phyloP scores from a whole-genome alignment of 306 rosid genomes.

The Mimosa pudica region DNA sequence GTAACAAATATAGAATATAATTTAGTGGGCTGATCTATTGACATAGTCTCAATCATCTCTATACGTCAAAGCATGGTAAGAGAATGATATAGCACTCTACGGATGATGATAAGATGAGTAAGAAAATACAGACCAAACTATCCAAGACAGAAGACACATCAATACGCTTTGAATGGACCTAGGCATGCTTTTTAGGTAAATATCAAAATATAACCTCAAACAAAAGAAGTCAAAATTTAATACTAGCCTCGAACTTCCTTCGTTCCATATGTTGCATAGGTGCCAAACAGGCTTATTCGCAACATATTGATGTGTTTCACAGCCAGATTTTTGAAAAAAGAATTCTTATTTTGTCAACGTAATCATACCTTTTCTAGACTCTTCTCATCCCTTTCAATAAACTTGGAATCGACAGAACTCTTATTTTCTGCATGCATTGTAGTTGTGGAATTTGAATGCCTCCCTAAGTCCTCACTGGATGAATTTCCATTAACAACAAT shows the following conservation, averaged over 20 bases:
- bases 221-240: not conserved
- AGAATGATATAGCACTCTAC: not conserved
- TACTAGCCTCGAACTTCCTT: not conserved
- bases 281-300: constrained; percentile 17
- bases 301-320: constrained; percentile 14
- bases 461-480: constrained; percentile 43
- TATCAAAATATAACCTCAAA: not conserved
- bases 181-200: not conserved
- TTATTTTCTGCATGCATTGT: constrained; percentile 42
- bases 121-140: constrained; percentile 16
- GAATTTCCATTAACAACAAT: constrained; percentile 61
- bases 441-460: constrained; percentile 44
- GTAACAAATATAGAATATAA: constrained; percentile 14
- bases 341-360: constrained; percentile 11
- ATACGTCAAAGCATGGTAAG: not conserved
- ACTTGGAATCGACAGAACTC: constrained; percentile 41
- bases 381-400: constrained; percentile 38
- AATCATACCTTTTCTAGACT: constrained; percentile 50
- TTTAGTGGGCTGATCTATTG: constrained; percentile 11
- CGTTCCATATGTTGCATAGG: not conserved
- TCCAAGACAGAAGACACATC: not conserved
- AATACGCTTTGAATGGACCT: not conserved
- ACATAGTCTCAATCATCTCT: constrained; percentile 22
- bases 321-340: constrained; percentile 1
- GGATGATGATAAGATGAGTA: not conserved